phyloP scores from a whole-genome alignment of 116 monocot species.

The Zostera marina region DNA sequence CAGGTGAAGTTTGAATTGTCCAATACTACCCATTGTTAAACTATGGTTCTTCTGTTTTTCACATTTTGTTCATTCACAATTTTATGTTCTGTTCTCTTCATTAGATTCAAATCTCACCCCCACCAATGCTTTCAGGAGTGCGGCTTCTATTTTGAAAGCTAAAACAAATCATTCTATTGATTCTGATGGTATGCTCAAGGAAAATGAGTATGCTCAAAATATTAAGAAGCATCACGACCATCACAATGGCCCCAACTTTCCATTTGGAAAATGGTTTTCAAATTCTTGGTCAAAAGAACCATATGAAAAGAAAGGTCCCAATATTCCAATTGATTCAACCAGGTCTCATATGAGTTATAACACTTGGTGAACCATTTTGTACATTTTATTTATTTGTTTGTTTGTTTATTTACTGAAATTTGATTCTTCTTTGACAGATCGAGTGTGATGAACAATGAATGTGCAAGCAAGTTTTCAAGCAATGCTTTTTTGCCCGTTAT shows the following conservation, averaged over 20 bases:
- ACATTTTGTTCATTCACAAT: neutral
- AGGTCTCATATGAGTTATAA: neutral
- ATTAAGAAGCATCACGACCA: conserved; percentile 6
- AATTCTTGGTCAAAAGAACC: conserved; percentile 37
- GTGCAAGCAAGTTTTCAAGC: conserved; percentile 9
- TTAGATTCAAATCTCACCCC: no score
- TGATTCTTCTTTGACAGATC: conserved; percentile 7
- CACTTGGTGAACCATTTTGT: neutral
- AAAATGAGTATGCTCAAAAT: conserved; percentile 11
- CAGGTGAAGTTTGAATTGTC: neutral
- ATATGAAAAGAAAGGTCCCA: neutral
- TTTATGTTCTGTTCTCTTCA: no score
- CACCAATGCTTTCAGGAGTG: conserved; percentile 32
- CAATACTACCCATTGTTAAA: neutral
- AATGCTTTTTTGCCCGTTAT: conserved; percentile 86
- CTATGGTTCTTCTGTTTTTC: neutral
- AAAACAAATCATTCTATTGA: conserved; percentile 11
- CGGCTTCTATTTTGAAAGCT: conserved; percentile 31
- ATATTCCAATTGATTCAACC: neutral
- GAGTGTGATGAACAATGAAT: conserved; percentile 1
- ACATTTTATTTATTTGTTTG: neutral
- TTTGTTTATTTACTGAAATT: neutral
- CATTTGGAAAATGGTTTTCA: conserved; percentile 44
- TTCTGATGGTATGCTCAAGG: conserved; percentile 6
- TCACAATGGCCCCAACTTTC: conserved; percentile 24